Base-by-base conservation (phyloP, 139 green algal genomes). In the Coelastrella sp. region DNA sequence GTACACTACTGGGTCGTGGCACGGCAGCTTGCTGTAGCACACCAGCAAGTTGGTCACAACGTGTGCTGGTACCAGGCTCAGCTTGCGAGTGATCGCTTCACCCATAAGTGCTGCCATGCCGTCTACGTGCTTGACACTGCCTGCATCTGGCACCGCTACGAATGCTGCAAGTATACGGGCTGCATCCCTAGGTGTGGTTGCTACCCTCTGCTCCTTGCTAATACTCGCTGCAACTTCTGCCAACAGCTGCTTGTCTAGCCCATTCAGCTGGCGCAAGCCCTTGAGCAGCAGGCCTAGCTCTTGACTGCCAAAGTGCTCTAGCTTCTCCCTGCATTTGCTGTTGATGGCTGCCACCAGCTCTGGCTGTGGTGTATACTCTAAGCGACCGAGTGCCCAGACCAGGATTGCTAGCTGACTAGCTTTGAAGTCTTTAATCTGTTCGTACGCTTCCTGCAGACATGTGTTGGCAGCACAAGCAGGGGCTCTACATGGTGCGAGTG, bases 261-360 rank as follows among this genome's bases (percentile, higher is more conserved):
- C 87, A 6, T 58, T 7, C 61, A 91, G 77, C 78, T 7, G 32
- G 17, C 47, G 58, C 16, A 91, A 66, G 16, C 87, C 87, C 87
- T 74, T 13, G 4, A 91, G 78, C 87, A 91, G 87, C 78, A 82
- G 54, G 8, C 77, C 87, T 68, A 91, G 87, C 59, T 87, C 17
- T n/a, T 20, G 17, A 2, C 64, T 68, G 5, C 76, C 57, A 73
- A 87, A 91, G 56, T 17, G 61, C 65, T 91, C 65, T 17, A 91
- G 78, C 78, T 91, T 77, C 10, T 14, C 7, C 20, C 61, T 23
- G 47, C 74, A 60, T 2, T 19, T 11, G 1, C 20, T 16, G 22
- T 23, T 32, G 14, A 91, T 13, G 10, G 32, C 77, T 17, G 87
- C 56, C 4, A 65, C 16, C 60, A 85, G 65, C 59, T 84, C 57